These are phyloP conservation scores for Diddensiella santjacobensis DNA, from an alignment of 805 yeast genomes.

Conservation along the genomic window DNA sequence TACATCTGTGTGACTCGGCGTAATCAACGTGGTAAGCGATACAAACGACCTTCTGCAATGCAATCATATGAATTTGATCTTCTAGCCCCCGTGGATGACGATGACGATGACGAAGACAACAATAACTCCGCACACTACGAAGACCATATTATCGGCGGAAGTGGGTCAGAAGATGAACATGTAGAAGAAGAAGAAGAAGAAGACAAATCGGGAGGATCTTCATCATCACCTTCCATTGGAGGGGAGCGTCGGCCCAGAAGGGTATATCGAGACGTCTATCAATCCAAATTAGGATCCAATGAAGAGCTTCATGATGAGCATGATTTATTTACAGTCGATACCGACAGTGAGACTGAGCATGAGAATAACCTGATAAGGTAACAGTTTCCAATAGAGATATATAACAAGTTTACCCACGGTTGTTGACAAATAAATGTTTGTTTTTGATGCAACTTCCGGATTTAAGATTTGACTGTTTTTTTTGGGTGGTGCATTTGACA, in stretches of 20 bases:
- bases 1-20: slow-evolving; percentile 43
- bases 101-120: slow-evolving; percentile 15
- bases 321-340: slow-evolving; percentile 17
- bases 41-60: slow-evolving; percentile 13
- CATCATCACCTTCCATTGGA: not conserved
- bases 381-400: not conserved
- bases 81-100: slow-evolving; percentile 22
- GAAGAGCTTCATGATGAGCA: slow-evolving; percentile 11
- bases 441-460: not conserved
- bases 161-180: not conserved
- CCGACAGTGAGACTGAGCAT: slow-evolving; percentile 5
- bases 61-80: slow-evolving; percentile 26
- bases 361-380: not conserved
- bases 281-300: not conserved
- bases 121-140: slow-evolving; percentile 6
- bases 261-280: slow-evolving; percentile 12
- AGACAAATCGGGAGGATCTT: slow-evolving; percentile 10
- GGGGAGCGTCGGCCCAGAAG: slow-evolving; percentile 15
- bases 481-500: too few relatives aligned
- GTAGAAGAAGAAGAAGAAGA: slow-evolving; percentile 8
- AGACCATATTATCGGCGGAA: not conserved
- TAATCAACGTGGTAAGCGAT: slow-evolving; percentile 14
- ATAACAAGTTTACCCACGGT: too few relatives aligned
- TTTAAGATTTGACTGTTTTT: too few relatives aligned
- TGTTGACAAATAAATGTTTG: not conserved